Base-by-base conservation (phyloP, 208 protist genomes). In the Acanthamoeba lenticulata region DNA sequence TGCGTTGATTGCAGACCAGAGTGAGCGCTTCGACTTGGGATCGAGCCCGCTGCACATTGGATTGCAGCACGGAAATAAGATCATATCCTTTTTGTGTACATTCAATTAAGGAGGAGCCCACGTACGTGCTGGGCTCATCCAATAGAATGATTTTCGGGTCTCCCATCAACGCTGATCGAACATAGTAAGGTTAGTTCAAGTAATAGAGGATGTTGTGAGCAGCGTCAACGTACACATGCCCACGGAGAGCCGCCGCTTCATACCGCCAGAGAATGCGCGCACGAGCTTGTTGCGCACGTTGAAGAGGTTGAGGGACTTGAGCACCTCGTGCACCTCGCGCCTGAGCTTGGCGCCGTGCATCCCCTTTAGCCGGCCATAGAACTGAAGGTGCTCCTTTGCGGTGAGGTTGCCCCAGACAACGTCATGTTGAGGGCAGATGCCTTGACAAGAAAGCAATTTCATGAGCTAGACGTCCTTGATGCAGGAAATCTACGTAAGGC, bases 201-300 rank as follows among this genome's bases (percentile, higher is more conserved):
- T 67, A 42, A 62, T 45, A 36, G 38, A 85, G 74, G 6, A n/a
- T 85, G 36, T 4, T 79, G 34, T 38, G 13, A 24, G 15, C 29
- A 17, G 47, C 19, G 42, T 57, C 15, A 55, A 45, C 85, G 49
- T 72, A 91, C 85, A 47, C n/a, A 94, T 94, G 17, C 92, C 94
- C 4, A 96, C 94, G 2, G 81, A 81, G 32, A 96, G 67, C 15
- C 94, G 86, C 0, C 95, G 72, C 85, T 94, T 94, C 95, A 96
- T 96, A 52, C 95, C 95, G 13, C 95, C 95, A 6, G 79, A 93
- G 74, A 62, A 94, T 2, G 45, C 19, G 13, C 29, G 24, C 17
- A 17, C 55, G 38, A 17, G 57, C 55, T 55, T 72, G 60, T 93
- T 45, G 11, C 57, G 57, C 36, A 79, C 89, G 24, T 93, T 15